These are phyloP conservation scores for Cyberlindnera euphorbiae DNA, from an alignment of 805 yeast genomes.

Conservation along the genomic window DNA sequence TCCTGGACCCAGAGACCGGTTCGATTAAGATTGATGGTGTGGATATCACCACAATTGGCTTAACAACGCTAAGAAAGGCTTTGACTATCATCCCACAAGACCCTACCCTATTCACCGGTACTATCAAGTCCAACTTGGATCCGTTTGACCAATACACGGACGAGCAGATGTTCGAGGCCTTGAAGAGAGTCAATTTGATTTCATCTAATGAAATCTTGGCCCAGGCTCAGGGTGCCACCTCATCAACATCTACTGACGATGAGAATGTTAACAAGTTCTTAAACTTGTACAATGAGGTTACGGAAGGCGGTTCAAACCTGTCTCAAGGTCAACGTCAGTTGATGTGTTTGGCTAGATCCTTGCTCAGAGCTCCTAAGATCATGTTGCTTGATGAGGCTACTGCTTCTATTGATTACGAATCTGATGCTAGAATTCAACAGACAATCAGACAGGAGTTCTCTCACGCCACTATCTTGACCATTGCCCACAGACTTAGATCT, in stretches of 20 bases:
- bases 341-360: conserved; percentile 74
- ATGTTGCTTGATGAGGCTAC: conserved; percentile 82
- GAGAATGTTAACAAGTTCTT: conserved; percentile 62
- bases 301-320: conserved; percentile 75
- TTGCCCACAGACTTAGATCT: conserved; percentile 81
- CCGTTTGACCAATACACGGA: conserved; percentile 63
- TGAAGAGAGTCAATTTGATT: conserved; percentile 68
- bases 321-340: conserved; percentile 86
- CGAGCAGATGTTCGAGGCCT: conserved; percentile 61
- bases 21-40: conserved; percentile 64
- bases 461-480: conserved; percentile 68
- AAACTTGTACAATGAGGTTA: conserved; percentile 49
- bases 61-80: conserved; percentile 65
- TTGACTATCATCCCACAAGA: conserved; percentile 85
- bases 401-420: conserved; percentile 78
- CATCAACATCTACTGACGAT: no score
- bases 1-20: conserved; percentile 78
- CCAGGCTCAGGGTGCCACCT: conserved; percentile 23
- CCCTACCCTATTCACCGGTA: conserved; percentile 78
- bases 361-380: conserved; percentile 67
- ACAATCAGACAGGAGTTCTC: conserved; percentile 76
- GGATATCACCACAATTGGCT: conserved; percentile 68
- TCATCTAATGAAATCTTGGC: conserved; percentile 27
- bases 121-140: conserved; percentile 69
- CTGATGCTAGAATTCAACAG: conserved; percentile 74